A percentile compares a stretch with the other conserved stretches of the same genome.
Evolutionary conservation across 1,139 yeast species (phyloP).

Genomic region (Wickerhamomyces sp.): DNA sequence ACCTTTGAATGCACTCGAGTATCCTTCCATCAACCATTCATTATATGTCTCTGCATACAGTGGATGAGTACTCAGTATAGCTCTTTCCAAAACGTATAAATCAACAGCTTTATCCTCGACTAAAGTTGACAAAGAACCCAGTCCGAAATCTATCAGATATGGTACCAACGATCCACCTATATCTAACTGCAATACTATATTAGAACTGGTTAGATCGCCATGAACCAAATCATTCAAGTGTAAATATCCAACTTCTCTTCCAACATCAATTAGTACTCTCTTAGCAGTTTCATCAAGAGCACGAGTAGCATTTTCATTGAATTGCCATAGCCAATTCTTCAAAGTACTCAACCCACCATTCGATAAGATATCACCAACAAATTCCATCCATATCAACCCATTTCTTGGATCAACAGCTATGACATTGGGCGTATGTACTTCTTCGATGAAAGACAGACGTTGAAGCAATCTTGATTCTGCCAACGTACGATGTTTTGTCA

Average conservation of each 20-base stretch:
- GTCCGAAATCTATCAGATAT: conserved; percentile 84
- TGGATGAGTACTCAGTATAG: conserved; percentile 88
- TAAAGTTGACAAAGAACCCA: conserved; percentile 65
- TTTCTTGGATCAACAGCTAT: conserved; percentile 67
- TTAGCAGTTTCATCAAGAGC: conserved; percentile 36
- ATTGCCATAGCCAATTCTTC: conserved; percentile 68
- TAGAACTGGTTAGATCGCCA: conserved; percentile 93
- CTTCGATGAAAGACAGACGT: conserved; percentile 45
- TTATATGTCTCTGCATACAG: conserved; percentile 59
- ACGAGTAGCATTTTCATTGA: conserved; percentile 34
- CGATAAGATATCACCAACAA: conserved; percentile 47
- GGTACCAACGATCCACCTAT: conserved; percentile 33
- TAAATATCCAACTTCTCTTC: conserved; percentile 62
- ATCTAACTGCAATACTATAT: conserved; percentile 51
- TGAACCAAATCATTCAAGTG: conserved; percentile 82
- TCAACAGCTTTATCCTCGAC: conserved; percentile 97
- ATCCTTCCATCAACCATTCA: conserved; percentile 72
- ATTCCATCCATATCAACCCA: conserved; percentile 91
- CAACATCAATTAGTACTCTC: conserved; percentile 47
- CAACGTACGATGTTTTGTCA: conserved; percentile 76
- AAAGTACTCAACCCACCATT: conserved; percentile 48
- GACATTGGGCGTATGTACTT: conserved; percentile 63
- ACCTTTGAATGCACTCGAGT: conserved; percentile 39
- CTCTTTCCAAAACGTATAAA: conserved; percentile 88
- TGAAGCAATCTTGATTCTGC: conserved; percentile 80